phyloP scores from a whole-genome alignment of 2,329 filamentous ascomycete genomes.

The Xylaria sp. region DNA sequence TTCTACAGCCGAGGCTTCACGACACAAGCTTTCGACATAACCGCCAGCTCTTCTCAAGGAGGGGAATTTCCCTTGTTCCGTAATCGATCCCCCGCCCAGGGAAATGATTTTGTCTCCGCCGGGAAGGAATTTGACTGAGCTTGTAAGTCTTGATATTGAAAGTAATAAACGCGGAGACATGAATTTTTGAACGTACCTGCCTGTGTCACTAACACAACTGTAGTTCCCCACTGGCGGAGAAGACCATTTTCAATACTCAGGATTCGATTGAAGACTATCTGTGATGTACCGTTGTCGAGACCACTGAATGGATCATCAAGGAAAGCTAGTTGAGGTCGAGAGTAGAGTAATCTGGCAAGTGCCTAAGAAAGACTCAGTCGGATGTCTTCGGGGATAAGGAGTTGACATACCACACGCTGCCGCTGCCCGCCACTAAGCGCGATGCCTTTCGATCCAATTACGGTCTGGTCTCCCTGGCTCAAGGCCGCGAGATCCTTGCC shows the following conservation, averaged over 20 bases:
- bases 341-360: slow-evolving; percentile 50
- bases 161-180: too few relatives aligned
- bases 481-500: slow-evolving; percentile 51
- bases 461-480: slow-evolving; percentile 52
- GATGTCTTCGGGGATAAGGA: too few relatives aligned
- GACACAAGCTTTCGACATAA: slow-evolving; percentile 36
- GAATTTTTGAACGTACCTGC: too few relatives aligned
- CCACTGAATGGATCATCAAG: slow-evolving; percentile 54
- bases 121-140: slow-evolving; percentile 51
- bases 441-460: slow-evolving; percentile 59
- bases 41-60: slow-evolving; percentile 49
- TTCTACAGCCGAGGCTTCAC: too few relatives aligned
- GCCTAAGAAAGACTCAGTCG: too few relatives aligned
- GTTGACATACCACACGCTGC: slow-evolving; percentile 47
- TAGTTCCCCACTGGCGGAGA: slow-evolving; percentile 41
- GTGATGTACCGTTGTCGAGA: slow-evolving; percentile 51
- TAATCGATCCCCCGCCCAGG: slow-evolving; percentile 55
- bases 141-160: too few relatives aligned
- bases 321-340: slow-evolving; percentile 47
- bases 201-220: slow-evolving; percentile 45
- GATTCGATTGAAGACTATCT: slow-evolving; percentile 45
- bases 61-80: slow-evolving; percentile 58
- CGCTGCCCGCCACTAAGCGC: slow-evolving; percentile 60
- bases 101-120: slow-evolving; percentile 60
- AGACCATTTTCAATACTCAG: slow-evolving; percentile 39